These are phyloP conservation scores for Pouteria campechiana DNA, from an alignment of 179 eudicot genomes.

Conservation along the genomic window DNA sequence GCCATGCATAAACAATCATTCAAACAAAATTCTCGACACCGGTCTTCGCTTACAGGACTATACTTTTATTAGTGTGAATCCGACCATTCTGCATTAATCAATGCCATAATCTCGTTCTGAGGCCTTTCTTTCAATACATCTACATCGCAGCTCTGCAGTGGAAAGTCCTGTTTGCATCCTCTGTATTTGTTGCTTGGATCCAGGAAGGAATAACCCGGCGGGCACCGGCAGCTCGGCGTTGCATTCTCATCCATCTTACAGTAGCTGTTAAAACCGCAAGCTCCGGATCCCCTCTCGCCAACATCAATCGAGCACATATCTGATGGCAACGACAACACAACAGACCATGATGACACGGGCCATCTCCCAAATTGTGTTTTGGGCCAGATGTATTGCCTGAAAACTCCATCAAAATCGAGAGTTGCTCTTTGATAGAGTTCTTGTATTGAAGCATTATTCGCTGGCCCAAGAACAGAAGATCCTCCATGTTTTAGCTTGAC, in stretches of 20 bases:
- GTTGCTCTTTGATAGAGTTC: slow-evolving; percentile 7
- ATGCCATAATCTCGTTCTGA: background rate
- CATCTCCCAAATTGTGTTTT: background rate
- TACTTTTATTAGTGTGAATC: background rate
- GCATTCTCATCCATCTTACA: no score
- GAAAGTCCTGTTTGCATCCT: background rate
- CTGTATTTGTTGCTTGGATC: background rate
- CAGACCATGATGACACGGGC: background rate
- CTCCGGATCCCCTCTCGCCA: slow-evolving; percentile 6
- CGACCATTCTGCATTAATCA: slow-evolving; percentile 5
- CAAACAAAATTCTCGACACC: slow-evolving; percentile 4
- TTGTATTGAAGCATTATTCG: background rate
- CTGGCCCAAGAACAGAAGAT: background rate
- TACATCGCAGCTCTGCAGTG: slow-evolving; percentile 1
- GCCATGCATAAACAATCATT: slow-evolving; percentile 2
- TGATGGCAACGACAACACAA: background rate
- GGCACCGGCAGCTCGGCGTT: slow-evolving; percentile 1
- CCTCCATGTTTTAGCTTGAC: slow-evolving; percentile 1
- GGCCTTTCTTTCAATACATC: background rate
- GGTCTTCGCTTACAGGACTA: slow-evolving; percentile 1
- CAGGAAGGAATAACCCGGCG: background rate
- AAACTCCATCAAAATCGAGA: slow-evolving; percentile 13
- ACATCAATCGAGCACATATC: slow-evolving; percentile 6
- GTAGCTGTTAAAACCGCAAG: slow-evolving; percentile 1
- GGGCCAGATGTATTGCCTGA: slow-evolving; percentile 10